Base-by-base conservation (phyloP, 2,329 filamentous ascomycete genomes). In the Lasiodiplodia hormozganensis region DNA sequence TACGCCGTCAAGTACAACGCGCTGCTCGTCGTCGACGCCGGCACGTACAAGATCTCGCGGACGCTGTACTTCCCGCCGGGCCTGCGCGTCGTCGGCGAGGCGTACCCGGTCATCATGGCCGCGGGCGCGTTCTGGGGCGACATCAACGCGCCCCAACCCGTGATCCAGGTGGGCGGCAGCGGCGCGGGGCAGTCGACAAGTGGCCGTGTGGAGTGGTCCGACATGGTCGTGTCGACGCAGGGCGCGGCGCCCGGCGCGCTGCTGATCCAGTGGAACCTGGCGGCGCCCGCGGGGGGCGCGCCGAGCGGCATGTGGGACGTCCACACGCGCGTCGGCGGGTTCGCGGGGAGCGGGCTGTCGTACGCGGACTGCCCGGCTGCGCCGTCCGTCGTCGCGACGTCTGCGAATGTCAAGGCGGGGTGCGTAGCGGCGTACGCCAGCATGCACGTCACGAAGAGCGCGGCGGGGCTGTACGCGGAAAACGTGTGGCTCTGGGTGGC, bases 401-500 rank as follows among this genome's bases (percentile, higher is more conserved):
- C 74, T 0, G 75, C 73, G 2, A 77, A 73, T 5, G 70, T 90
- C 54, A 88, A 90, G 71, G 74, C 86, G 1, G 81, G 87, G 31
- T 97, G 94, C 78, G 85, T 90, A 54, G 92, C 89, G 18, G 87
- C 92, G 6, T 97, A 94, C 71, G 71, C 83, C 74, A 73, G 78
- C 2, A 70, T 82, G 53, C 82, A 83, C 60, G 70, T 88, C 58
- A 88, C 87, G 4, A 77, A 81, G 54, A 80, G 82, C 14, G 85
- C 82, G 0, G 89, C 88, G 2, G 75, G 75, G 0, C 85, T 90
- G 51, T 96, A 97, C 80, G 83, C 97, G 68, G 93, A 97, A 81
- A 97, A 97, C 82, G 90, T 87, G 62, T 97, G 94, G 94, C 89
- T 92, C 78, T 97, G 94, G 94, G 90, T 93, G 36, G 88, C 94